These are phyloP conservation scores for Gossypium herbaceum DNA, from an alignment of 345 rosid genomes.

Conservation along the genomic window DNA sequence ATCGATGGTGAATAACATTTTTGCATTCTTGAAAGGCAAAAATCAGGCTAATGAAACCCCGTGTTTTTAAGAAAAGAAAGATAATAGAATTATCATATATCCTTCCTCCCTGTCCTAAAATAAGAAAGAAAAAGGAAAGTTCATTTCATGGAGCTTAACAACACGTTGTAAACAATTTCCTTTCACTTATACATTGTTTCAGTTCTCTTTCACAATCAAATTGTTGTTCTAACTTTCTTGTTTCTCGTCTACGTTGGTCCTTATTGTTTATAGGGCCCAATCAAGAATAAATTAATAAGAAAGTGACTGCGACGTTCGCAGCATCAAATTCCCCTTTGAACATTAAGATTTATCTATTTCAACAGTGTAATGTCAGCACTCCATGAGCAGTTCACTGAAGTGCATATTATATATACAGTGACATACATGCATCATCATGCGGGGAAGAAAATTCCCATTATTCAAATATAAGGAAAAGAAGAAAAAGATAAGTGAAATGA, in stretches of 20 bases:
- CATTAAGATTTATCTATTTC: not conserved
- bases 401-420: not conserved
- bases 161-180: not conserved
- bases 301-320: not conserved
- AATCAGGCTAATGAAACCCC: not conserved
- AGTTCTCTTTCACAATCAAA: not conserved
- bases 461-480: not conserved
- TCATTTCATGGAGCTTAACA: not conserved
- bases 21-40: not conserved
- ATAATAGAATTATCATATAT: not conserved
- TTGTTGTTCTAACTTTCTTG: not conserved
- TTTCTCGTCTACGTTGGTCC: not conserved
- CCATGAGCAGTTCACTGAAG: not conserved
- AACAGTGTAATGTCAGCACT: slow-evolving; percentile 4
- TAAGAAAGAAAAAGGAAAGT: not conserved
- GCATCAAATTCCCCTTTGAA: slow-evolving; percentile 5
- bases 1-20: not conserved
- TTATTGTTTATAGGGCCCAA: not conserved
- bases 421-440: not conserved
- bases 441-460: not conserved
- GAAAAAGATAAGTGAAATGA: not conserved
- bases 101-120: not conserved
- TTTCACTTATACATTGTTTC: not conserved
- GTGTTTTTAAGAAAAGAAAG: not conserved
- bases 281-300: not conserved